phyloP scores from a whole-genome alignment of 345 rosid species.

The Rhizophora apiculata region DNA sequence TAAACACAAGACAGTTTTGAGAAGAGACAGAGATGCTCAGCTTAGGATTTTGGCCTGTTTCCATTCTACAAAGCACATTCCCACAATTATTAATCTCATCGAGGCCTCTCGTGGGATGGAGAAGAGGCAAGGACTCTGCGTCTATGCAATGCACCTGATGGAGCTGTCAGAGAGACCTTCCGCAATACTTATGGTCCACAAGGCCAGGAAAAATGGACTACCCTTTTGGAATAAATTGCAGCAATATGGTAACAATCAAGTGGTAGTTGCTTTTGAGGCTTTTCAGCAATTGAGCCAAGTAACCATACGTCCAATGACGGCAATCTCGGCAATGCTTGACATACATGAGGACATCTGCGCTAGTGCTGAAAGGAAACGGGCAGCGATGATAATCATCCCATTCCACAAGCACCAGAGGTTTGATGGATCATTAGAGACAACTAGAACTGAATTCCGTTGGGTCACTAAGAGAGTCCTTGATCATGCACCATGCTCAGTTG shows the following conservation, averaged over 20 bases:
- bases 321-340: constrained; percentile 60
- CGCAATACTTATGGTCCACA: constrained; percentile 84
- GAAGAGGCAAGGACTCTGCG: constrained; percentile 61
- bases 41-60: constrained; percentile 61
- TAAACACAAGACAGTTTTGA: constrained; percentile 47
- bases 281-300: constrained; percentile 59
- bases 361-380: constrained; percentile 57
- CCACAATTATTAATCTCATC: constrained; percentile 59
- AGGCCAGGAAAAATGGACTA: constrained; percentile 71
- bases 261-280: constrained; percentile 81
- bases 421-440: constrained; percentile 62
- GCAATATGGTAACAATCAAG: constrained; percentile 38
- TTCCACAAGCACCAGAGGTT: constrained; percentile 74
- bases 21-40: constrained; percentile 38
- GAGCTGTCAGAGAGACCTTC: constrained; percentile 90
- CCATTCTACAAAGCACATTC: constrained; percentile 49
- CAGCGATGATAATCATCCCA: constrained; percentile 67
- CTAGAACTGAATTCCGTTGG: constrained; percentile 46
- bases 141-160: constrained; percentile 90
- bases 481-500: constrained; percentile 69
- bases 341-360: constrained; percentile 68
- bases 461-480: constrained; percentile 65
- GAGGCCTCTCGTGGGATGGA: constrained; percentile 82
- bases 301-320: constrained; percentile 73
- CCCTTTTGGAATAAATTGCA: constrained; percentile 82